Percentiles rank a stretch among this genome's conserved stretches.
phyloP scores from a whole-genome alignment of 2,329 filamentous ascomycete species.

The Cucurbitaria berberidis region DNA sequence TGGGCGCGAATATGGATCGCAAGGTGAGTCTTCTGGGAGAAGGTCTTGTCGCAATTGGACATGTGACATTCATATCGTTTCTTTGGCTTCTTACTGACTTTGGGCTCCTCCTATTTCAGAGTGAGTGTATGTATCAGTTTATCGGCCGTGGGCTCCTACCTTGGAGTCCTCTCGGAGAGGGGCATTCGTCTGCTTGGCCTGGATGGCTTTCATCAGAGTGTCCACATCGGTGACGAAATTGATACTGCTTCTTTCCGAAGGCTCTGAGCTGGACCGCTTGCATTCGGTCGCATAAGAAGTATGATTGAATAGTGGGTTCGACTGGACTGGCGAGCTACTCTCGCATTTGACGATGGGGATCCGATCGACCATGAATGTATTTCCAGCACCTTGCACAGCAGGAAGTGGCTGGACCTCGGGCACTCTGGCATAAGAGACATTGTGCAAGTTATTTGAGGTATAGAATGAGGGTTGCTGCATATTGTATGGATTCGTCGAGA shows the following conservation, averaged over 20 bases:
- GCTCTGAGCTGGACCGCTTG: slow-evolving; percentile 55
- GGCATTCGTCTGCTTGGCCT: slow-evolving; percentile 64
- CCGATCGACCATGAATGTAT: slow-evolving; percentile 28
- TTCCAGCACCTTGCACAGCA: slow-evolving; percentile 36
- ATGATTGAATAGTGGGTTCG: slow-evolving; percentile 49
- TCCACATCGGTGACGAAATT: slow-evolving; percentile 84
- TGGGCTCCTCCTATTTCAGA: slow-evolving; percentile 30
- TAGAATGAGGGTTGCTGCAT: slow-evolving; percentile 44
- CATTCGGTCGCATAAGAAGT: slow-evolving; percentile 42
- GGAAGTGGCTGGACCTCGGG: slow-evolving; percentile 33
- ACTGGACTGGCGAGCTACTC: slow-evolving; percentile 50
- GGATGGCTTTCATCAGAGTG: slow-evolving; percentile 86
- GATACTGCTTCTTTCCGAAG: slow-evolving; percentile 53
- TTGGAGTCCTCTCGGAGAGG: slow-evolving; percentile 37
- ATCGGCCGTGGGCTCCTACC: slow-evolving; percentile 30
- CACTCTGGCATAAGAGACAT: slow-evolving; percentile 33
- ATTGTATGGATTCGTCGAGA: slow-evolving; percentile 45
- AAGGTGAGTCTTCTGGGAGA: slow-evolving; percentile 90
- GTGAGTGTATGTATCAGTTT: slow-evolving; percentile 2
- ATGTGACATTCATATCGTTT: slow-evolving; percentile 78
- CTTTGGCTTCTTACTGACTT: slow-evolving; percentile 51
- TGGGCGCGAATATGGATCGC: slow-evolving; percentile 89
- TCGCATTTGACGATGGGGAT: slow-evolving; percentile 53
- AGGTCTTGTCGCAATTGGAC: slow-evolving; percentile 77
- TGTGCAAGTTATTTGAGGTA: slow-evolving; percentile 31